phyloP scores from a whole-genome alignment of 73 alveolate genomes.

The Stentor coeruleus region DNA sequence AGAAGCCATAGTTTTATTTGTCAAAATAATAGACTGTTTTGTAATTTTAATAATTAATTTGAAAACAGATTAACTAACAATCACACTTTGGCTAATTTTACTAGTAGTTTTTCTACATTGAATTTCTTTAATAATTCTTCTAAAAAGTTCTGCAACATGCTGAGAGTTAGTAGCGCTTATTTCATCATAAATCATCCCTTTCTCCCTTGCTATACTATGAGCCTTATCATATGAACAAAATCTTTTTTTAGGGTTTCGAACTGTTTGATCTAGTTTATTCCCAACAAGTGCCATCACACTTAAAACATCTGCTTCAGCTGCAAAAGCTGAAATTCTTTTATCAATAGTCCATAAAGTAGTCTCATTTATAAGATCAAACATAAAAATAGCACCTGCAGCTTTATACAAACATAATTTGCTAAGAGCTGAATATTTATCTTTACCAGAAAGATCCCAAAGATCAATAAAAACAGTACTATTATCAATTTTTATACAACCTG shows the following conservation, averaged over 20 bases:
- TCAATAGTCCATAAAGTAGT: not conserved
- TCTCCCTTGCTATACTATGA: not conserved
- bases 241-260: not conserved
- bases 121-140: not conserved
- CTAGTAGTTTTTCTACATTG: not conserved
- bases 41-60: too few relatives aligned
- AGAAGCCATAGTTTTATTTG: too few relatives aligned
- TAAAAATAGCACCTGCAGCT: not conserved
- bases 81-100: too few relatives aligned
- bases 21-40: too few relatives aligned
- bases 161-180: not conserved
- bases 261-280: not conserved
- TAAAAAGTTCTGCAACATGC: not conserved
- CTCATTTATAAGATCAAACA: conserved; percentile 3
- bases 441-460: not conserved
- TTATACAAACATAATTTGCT: not conserved
- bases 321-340: not conserved
- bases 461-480: not conserved
- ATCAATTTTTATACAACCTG: not conserved
- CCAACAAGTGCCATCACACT: conserved; percentile 7
- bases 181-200: conserved; percentile 7
- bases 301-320: not conserved
- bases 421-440: conserved; percentile 6
- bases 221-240: not conserved
- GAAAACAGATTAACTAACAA: too few relatives aligned